Conservation (phyloP, 371 early-diverging fungal species). For the Blakeslea trispora region DNA sequence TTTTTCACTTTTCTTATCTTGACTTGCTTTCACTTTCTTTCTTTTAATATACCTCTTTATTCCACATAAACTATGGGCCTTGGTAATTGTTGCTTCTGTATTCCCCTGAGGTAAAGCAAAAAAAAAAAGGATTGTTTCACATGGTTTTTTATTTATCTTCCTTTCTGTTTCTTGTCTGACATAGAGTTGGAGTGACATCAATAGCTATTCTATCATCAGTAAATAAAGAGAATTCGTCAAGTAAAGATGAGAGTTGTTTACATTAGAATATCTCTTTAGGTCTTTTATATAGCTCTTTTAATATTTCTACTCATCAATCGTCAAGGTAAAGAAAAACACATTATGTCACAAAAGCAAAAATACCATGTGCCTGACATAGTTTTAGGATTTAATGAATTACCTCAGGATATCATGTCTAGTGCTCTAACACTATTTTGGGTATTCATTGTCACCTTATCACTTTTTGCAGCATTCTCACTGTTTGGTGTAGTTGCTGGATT, state of each 20-base stretch:
- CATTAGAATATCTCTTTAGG: constrained; percentile 2
- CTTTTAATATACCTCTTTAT: not conserved
- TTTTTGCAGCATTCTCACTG: constrained; percentile 19
- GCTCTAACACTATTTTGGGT: constrained; percentile 22
- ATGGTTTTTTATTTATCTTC: not conserved
- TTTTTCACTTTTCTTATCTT: constrained; percentile 2
- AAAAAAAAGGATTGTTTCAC: no score
- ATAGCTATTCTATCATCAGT: constrained; percentile 22
- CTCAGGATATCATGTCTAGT: constrained; percentile 2
- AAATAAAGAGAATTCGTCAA: not conserved
- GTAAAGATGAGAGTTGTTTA: not conserved
- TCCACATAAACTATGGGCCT: constrained; percentile 7
- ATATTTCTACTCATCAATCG: constrained; percentile 11
- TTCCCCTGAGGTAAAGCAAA: constrained; percentile 16
- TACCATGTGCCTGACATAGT: no score
- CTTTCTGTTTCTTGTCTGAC: not conserved
- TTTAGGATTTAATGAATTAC: not conserved
- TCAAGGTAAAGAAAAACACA: not conserved
- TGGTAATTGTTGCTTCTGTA: constrained; percentile 23
- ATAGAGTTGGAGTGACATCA: constrained; percentile 18
- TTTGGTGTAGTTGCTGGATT: constrained; percentile 27
- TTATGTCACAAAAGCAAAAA: not conserved
- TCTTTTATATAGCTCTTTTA: constrained; percentile 13
- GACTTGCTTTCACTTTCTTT: not conserved
- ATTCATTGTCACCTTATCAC: constrained; percentile 19